Evolutionary conservation across 2,329 filamentous ascomycete species (phyloP).

Genomic region (Amylocarpus encephaloides): DNA sequence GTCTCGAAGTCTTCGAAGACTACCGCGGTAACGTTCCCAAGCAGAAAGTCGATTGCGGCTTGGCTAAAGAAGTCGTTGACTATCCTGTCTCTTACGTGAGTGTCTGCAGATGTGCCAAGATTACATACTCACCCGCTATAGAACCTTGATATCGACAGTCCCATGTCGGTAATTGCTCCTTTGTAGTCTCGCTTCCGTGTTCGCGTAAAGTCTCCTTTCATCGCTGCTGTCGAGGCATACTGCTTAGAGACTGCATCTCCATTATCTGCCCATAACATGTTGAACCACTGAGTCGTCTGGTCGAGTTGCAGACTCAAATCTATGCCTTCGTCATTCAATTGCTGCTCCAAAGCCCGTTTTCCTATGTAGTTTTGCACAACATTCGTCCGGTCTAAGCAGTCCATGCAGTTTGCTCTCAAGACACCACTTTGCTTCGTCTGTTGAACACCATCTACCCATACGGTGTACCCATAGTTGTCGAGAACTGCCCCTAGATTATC

Average conservation of each 20-base stretch:
- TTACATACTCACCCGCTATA: slow-evolving; percentile 53
- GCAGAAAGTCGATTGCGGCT: slow-evolving; percentile 86
- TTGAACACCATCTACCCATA: slow-evolving; percentile 42
- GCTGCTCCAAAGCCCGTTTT: slow-evolving; percentile 71
- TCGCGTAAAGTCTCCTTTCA: slow-evolving; percentile 95
- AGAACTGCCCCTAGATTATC: slow-evolving; percentile 62
- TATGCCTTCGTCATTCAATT: slow-evolving; percentile 70
- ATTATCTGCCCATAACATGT: slow-evolving; percentile 94
- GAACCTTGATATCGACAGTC: slow-evolving; percentile 74
- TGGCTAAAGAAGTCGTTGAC: slow-evolving; percentile 98
- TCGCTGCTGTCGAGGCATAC: slow-evolving; percentile 88
- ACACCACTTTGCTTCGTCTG: slow-evolving; percentile 60
- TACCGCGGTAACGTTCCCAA: slow-evolving; percentile 77
- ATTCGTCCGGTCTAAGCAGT: slow-evolving; percentile 92
- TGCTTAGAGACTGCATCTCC: slow-evolving; percentile 93
- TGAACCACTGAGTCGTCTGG: slow-evolving; percentile 85
- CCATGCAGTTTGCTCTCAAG: slow-evolving; percentile 96
- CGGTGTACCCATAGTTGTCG: slow-evolving; percentile 65
- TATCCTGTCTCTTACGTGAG: slow-evolving; percentile 53
- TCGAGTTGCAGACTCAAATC: slow-evolving; percentile 70
- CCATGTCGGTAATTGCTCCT: slow-evolving; percentile 85
- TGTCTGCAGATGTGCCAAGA: background rate
- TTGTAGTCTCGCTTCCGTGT: slow-evolving; percentile 86
- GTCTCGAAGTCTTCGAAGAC: slow-evolving; percentile 94
- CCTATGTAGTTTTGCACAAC: slow-evolving; percentile 91